Evolutionary conservation across 1,139 yeast genomes (phyloP).

Genomic region (Diutina pseudorugosa): DNA sequence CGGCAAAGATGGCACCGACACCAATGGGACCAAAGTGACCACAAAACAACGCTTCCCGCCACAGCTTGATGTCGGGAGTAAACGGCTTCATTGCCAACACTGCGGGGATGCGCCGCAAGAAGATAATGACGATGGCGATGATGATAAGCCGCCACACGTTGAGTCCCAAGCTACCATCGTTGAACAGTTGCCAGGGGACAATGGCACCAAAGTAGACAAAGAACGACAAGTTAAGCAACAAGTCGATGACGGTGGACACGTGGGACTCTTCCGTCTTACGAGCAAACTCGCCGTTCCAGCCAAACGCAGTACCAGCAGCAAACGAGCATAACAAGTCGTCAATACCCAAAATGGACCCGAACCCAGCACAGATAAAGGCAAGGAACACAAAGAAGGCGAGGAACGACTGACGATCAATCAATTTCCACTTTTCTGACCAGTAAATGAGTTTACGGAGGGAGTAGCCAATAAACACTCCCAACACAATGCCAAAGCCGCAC

Average conservation of each 20-base stretch:
- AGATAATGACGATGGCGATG: constrained; percentile 71
- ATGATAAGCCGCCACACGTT: constrained; percentile 77
- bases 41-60: constrained; percentile 93
- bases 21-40: constrained; percentile 99
- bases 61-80: constrained; percentile 83
- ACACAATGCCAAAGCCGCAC: constrained; percentile 70
- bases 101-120: constrained; percentile 81
- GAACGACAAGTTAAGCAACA: constrained; percentile 71
- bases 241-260: constrained; percentile 85
- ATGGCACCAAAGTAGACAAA: constrained; percentile 92
- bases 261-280: constrained; percentile 81
- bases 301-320: constrained; percentile 92
- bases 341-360: constrained; percentile 84
- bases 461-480: constrained; percentile 75
- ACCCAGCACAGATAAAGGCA: constrained; percentile 84
- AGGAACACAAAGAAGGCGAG: constrained; percentile 80
- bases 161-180: constrained; percentile 52
- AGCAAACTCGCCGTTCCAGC: constrained; percentile 95
- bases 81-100: constrained; percentile 66
- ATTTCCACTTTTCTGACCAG: constrained; percentile 60
- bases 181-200: constrained; percentile 84
- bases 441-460: constrained; percentile 60
- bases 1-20: constrained; percentile 91
- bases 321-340: constrained; percentile 90
- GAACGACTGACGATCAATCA: constrained; percentile 89